Percentiles rank a stretch among this genome's conserved stretches.
Conservation (phyloP, 2,329 filamentous ascomycete genomes). For the Pseudocercospora vitis region DNA sequence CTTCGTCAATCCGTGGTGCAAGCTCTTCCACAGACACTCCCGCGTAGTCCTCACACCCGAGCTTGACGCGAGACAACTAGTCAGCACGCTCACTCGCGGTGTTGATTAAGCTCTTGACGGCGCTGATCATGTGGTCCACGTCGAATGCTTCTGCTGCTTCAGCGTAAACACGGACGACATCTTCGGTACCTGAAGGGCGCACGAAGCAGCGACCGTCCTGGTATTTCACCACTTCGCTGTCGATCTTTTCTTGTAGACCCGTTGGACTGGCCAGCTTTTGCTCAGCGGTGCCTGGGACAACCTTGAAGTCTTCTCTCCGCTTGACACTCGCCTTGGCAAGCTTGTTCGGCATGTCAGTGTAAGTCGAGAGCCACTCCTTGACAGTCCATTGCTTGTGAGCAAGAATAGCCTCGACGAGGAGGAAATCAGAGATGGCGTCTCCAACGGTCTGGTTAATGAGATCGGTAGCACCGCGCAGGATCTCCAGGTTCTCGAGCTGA, state of each 20-base stretch:
- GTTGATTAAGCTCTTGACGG: conserved; percentile 57
- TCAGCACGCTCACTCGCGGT: conserved; percentile 14
- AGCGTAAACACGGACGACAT: conserved; percentile 92
- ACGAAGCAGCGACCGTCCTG: conserved; percentile 87
- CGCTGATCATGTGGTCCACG: conserved; percentile 84
- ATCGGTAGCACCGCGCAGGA: conserved; percentile 77
- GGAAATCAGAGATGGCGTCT: conserved; percentile 91
- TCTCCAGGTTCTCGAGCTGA: conserved; percentile 85
- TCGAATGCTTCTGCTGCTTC: conserved; percentile 88
- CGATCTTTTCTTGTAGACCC: conserved; percentile 81
- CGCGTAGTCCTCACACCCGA: no score
- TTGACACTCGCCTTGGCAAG: conserved; percentile 89
- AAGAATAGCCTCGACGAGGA: conserved; percentile 92
- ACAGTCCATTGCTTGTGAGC: conserved; percentile 91
- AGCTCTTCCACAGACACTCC: no score
- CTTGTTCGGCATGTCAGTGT: conserved; percentile 90
- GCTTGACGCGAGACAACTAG: no score
- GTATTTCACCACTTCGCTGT: conserved; percentile 85
- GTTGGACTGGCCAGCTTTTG: conserved; percentile 76
- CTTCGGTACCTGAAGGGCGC: conserved; percentile 90
- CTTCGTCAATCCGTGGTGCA: no score
- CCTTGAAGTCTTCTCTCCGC: conserved; percentile 85
- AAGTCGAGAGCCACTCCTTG: conserved; percentile 85
- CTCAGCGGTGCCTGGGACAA: conserved; percentile 76
- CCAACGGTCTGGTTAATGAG: conserved; percentile 98